phyloP scores from a whole-genome alignment of 2,329 filamentous ascomycete species.

The Aspergillus ibericus region DNA sequence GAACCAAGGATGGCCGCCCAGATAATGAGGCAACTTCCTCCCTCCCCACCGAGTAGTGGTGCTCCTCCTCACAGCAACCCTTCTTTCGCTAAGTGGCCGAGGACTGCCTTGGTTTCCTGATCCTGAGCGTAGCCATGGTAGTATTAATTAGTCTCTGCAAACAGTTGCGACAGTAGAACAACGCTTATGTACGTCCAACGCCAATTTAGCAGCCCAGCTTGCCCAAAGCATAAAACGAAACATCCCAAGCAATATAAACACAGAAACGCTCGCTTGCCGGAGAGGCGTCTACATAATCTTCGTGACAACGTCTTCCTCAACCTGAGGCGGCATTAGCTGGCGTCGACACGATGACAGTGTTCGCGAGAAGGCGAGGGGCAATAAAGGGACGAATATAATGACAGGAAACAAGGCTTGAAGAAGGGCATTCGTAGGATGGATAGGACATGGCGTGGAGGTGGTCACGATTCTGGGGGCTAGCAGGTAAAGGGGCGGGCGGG shows the following conservation, averaged over 20 bases:
- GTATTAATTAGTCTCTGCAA: constrained; percentile 34
- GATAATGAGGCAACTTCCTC: neutral
- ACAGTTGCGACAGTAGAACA: constrained; percentile 18
- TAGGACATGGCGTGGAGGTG: neutral
- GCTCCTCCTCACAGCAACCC: constrained; percentile 23
- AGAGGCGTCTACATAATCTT: constrained; percentile 72
- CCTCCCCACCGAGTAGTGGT: neutral
- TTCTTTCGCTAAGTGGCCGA: constrained; percentile 27
- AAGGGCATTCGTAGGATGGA: neutral
- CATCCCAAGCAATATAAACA: constrained; percentile 21
- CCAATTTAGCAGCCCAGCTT: constrained; percentile 20
- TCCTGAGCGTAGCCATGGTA: constrained; percentile 31
- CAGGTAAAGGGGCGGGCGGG: neutral
- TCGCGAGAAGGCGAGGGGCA: neutral
- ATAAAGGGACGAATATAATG: neutral
- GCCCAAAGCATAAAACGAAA: constrained; percentile 12
- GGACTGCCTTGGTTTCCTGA: constrained; percentile 24
- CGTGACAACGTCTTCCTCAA: constrained; percentile 80
- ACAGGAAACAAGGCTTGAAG: neutral
- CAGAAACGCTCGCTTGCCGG: constrained; percentile 23
- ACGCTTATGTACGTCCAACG: constrained; percentile 35
- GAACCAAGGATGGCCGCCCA: constrained; percentile 14
- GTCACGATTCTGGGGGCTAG: neutral
- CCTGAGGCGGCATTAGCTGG: constrained; percentile 60
- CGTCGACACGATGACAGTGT: neutral